phyloP scores from a whole-genome alignment of 805 yeast genomes.

The Monosporozyma siamensis region DNA sequence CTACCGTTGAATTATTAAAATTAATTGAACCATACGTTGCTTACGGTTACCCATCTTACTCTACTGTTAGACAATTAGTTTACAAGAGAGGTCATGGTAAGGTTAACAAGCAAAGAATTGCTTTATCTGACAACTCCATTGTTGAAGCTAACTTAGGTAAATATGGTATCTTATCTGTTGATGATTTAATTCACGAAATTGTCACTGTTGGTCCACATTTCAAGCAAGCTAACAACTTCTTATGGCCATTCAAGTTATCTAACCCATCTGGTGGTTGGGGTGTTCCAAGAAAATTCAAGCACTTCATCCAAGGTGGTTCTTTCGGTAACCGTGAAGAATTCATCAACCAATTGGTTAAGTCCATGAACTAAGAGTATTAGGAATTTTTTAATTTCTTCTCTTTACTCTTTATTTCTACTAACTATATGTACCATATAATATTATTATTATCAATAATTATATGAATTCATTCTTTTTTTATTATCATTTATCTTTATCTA shows the following conservation, averaged over 20 bases:
- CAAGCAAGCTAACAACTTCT: conserved; percentile 97
- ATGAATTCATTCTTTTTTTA: not conserved
- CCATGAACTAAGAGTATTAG: conserved; percentile 60
- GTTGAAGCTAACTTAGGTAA: conserved; percentile 83
- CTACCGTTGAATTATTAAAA: conserved; percentile 84
- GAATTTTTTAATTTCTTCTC: not conserved
- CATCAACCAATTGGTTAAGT: conserved; percentile 90
- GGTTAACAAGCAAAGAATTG: conserved; percentile 91
- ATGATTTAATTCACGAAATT: conserved; percentile 93
- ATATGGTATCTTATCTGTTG: conserved; percentile 86
- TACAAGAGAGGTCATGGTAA: conserved; percentile 99
- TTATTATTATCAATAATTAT: conserved; percentile 1
- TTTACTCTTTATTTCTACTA: not conserved
- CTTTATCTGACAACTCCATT: conserved; percentile 79
- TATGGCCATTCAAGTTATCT: conserved; percentile 96
- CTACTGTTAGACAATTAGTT: conserved; percentile 84
- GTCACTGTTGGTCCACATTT: conserved; percentile 96
- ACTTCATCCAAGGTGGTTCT: conserved; percentile 96
- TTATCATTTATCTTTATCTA: not conserved
- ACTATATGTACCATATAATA: conserved; percentile 2
- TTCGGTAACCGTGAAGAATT: conserved; percentile 96
- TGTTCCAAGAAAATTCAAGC: conserved; percentile 92
- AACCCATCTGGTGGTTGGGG: conserved; percentile 98
- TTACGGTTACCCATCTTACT: conserved; percentile 92
- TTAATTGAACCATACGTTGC: conserved; percentile 95